Percentiles rank a stretch among this genome's conserved stretches.
phyloP scores from a whole-genome alignment of 2,329 filamentous ascomycete species.

The Penicillium freii region DNA sequence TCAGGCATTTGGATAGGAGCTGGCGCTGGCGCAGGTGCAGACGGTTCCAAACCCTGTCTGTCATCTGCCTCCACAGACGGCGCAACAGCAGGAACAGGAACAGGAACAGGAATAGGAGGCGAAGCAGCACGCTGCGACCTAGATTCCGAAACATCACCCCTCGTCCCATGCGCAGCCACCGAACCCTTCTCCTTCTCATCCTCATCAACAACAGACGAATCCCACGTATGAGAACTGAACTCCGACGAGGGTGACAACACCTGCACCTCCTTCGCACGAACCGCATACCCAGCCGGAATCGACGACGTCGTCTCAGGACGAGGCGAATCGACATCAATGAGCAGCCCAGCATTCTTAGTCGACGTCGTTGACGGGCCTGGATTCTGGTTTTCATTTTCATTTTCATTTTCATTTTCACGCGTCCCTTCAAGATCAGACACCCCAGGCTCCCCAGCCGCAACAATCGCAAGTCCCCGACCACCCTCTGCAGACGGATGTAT shows the following conservation, averaged over 20 bases:
- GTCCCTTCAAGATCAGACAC: neutral
- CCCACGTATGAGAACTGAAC: conserved; percentile 15
- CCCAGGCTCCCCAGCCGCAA: conserved; percentile 6
- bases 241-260: conserved; percentile 8
- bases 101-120: conserved; percentile 7
- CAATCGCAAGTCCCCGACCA: conserved; percentile 21
- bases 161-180: neutral
- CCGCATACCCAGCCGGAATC: neutral
- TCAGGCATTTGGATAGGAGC: neutral
- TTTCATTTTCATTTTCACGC: neutral
- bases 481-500: neutral
- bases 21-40: neutral
- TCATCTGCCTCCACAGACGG: neutral
- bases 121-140: neutral
- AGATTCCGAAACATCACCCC: neutral
- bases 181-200: conserved; percentile 17
- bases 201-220: conserved; percentile 8
- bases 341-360: conserved; percentile 7
- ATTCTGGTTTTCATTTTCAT: neutral
- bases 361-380: neutral
- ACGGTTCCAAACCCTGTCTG: neutral
- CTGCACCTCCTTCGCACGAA: conserved; percentile 3
- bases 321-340: conserved; percentile 24
- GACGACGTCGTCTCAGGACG: neutral
- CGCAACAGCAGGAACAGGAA: neutral